Base-by-base conservation (phyloP, 163 green algal species). In the Botryococcus braunii region DNA sequence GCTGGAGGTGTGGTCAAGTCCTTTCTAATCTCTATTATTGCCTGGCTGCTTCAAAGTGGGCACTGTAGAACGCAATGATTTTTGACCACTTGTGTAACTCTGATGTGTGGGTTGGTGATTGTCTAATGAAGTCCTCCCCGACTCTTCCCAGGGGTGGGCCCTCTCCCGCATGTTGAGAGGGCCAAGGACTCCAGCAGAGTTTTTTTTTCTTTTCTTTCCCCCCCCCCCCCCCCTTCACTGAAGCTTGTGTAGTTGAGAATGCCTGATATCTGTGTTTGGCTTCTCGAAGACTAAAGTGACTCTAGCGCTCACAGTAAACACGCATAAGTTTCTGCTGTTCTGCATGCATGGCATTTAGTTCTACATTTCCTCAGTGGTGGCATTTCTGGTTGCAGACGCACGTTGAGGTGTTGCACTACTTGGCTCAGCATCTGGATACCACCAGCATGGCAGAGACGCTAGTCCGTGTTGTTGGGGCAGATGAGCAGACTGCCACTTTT, bases 401-500 rank as follows among this genome's bases (percentile, higher is more conserved):
- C 69, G 69, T 67, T 3, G 66, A 78, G n/a, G 61, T 89, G 25
- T 49, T 97, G 61, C 52, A 77, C 27, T 72, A 69, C 55, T 72
- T 97, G n/a, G 80, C 95, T 31, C 62, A 81, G 35, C 93, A 98
- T 68, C 74, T 97, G 6, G 85, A 88, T 71, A 95, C 85, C 21
- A 95, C 90, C 17, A 93, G 83, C 4, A 83, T 98, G 6, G 86
- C 91, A 7, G 93, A 98, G 68, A 86, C 97, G 36, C 69, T 97
- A 37, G 87, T 95, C 77, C 86, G 88, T 32, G 78, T 98, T 29
- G 82, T 94, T 43, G 92, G 92, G 38, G 93, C 89, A 9, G 93
- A 96, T 62, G 93, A 97, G 41, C 88, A 94, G 65, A 88, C 75
- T 64, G 80, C 75, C 62, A 78, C 81, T 23, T 88, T 88, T 69